These are phyloP conservation scores for Nymphaea colorata DNA, from an alignment of 164 flowering plant genomes.

Conservation along the genomic window DNA sequence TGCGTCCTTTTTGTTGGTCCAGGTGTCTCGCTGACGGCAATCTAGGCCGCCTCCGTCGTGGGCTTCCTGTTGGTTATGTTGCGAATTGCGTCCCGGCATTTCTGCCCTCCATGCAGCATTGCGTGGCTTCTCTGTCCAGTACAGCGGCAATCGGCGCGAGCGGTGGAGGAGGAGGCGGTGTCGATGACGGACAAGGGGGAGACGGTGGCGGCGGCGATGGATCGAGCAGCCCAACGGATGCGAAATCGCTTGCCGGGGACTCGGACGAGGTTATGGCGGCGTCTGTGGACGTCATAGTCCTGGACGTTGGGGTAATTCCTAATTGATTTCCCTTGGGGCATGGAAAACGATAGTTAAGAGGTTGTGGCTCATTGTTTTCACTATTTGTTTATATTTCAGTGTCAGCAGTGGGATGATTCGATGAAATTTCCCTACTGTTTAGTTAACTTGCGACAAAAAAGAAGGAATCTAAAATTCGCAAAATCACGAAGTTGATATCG, in stretches of 20 bases:
- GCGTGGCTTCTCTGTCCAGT: too few species aligned
- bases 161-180: constrained; percentile 32
- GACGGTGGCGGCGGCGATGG: constrained; percentile 39
- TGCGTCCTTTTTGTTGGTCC: too few species aligned
- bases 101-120: too few species aligned
- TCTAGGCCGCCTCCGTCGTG: too few species aligned
- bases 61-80: too few species aligned
- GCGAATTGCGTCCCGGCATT: too few species aligned
- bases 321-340: background rate
- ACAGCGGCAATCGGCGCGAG: constrained; percentile 9
- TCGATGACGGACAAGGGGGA: constrained; percentile 23
- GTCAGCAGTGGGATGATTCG: background rate
- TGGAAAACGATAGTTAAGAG: background rate
- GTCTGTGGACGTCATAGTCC: constrained; percentile 63
- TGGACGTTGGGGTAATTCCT: constrained; percentile 67
- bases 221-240: constrained; percentile 21
- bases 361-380: background rate
- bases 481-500: too few species aligned
- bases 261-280: constrained; percentile 30
- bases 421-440: too few species aligned
- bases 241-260: constrained; percentile 24
- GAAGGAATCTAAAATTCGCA: too few species aligned
- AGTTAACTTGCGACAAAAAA: too few species aligned
- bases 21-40: too few species aligned
- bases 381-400: background rate